Evolutionary conservation across 306 rosid species (phyloP).

Genomic region (Lagenaria siceraria): DNA sequence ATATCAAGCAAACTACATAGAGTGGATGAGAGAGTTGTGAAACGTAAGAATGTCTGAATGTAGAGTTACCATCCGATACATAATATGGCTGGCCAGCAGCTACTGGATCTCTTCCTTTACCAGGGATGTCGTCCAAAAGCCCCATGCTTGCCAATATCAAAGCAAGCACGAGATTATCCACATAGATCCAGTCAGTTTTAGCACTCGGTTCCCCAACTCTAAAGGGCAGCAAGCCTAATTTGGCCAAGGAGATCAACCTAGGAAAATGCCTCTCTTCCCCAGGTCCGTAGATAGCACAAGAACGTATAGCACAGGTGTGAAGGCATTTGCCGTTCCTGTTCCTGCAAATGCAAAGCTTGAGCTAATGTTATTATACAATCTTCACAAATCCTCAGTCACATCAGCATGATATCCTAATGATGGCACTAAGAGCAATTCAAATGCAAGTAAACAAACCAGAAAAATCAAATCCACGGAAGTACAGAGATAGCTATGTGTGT

Average conservation of each 20-base stretch:
- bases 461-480: neutral
- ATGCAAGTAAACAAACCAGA: neutral
- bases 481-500: neutral
- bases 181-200: conserved; percentile 80
- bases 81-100: conserved; percentile 96
- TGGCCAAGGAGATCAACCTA: conserved; percentile 61
- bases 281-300: conserved; percentile 89
- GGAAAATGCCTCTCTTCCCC: conserved; percentile 94
- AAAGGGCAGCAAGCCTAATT: conserved; percentile 61
- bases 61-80: conserved; percentile 66
- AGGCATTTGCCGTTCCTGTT: conserved; percentile 36
- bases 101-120: conserved; percentile 33
- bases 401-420: neutral
- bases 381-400: neutral
- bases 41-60: neutral
- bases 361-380: neutral
- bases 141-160: conserved; percentile 92
- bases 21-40: neutral
- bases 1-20: neutral
- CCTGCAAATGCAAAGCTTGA: conserved; percentile 20
- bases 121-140: conserved; percentile 52
- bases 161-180: conserved; percentile 82
- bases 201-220: conserved; percentile 57
- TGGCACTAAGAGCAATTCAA: neutral
- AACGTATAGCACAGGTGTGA: conserved; percentile 77